These are phyloP conservation scores for Teunomyces cretensis DNA, from an alignment of 805 yeast genomes.

Conservation along the genomic window DNA sequence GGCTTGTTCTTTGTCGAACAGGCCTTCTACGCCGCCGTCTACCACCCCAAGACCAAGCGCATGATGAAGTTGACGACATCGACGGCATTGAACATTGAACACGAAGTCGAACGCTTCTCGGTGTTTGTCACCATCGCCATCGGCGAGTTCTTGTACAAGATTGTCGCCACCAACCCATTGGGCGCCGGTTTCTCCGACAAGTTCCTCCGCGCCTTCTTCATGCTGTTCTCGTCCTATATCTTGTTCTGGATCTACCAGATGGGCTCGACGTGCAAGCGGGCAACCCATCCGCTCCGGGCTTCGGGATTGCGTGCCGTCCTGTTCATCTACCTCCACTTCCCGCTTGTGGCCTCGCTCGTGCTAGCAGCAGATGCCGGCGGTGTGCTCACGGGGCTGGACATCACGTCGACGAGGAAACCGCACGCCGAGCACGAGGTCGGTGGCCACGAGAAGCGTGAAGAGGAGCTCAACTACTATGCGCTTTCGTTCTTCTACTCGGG, in stretches of 20 bases:
- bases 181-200: conserved; percentile 45
- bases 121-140: conserved; percentile 63
- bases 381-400: conserved; percentile 38
- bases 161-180: conserved; percentile 50
- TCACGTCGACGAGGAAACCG: conserved; percentile 6
- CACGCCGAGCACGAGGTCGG: conserved; percentile 10
- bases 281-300: conserved; percentile 56
- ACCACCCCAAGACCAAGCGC: conserved; percentile 49
- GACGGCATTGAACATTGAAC: conserved; percentile 65
- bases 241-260: conserved; percentile 55
- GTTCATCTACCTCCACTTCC: conserved; percentile 51
- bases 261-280: conserved; percentile 49
- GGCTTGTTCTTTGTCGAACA: conserved; percentile 45
- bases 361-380: conserved; percentile 62
- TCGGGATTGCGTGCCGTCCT: conserved; percentile 43
- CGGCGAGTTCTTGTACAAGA: conserved; percentile 59
- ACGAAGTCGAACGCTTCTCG: conserved; percentile 60
- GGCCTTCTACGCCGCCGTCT: conserved; percentile 30
- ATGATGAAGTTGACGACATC: conserved; percentile 44
- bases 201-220: conserved; percentile 49
- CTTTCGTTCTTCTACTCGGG: conserved; percentile 52
- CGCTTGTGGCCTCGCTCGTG: conserved; percentile 50
- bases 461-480: conserved; percentile 37
- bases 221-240: conserved; percentile 48
- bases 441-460: conserved; percentile 12